A percentile compares a stretch with the other conserved stretches of the same genome.
phyloP scores from a whole-genome alignment of 1,284 basidiomycete genomes.

The Pterulicium gracile region DNA sequence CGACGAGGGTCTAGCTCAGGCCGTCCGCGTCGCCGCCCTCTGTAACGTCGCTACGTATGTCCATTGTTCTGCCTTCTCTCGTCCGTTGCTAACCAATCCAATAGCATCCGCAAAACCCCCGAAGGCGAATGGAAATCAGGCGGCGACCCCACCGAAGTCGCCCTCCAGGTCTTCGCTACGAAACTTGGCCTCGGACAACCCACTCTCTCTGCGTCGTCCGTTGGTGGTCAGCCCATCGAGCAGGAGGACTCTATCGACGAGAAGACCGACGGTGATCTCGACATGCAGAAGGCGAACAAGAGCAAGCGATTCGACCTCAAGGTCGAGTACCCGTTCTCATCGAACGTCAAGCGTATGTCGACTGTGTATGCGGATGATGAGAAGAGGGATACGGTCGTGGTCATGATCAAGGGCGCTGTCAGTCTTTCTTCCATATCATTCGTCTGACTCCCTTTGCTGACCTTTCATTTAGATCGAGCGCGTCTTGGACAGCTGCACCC shows the following conservation, averaged over 20 bases:
- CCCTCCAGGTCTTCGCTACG: slow-evolving; percentile 54
- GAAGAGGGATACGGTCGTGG: slow-evolving; percentile 14
- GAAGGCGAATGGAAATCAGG: slow-evolving; percentile 50
- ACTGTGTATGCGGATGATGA: slow-evolving; percentile 22
- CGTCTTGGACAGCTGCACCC: slow-evolving; percentile 38
- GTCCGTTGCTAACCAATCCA: not conserved
- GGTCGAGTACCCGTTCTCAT: slow-evolving; percentile 47
- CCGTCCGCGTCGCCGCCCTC: slow-evolving; percentile 20
- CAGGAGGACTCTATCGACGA: not conserved
- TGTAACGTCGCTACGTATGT: slow-evolving; percentile 27
- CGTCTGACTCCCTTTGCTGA: not conserved
- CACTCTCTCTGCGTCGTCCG: slow-evolving; percentile 14
- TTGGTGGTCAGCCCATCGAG: not conserved
- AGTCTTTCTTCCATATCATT: slow-evolving; percentile 7
- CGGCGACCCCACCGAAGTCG: slow-evolving; percentile 61
- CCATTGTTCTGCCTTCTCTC: not conserved
- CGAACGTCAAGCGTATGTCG: slow-evolving; percentile 53
- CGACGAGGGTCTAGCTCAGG: slow-evolving; percentile 16
- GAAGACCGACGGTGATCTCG: not conserved
- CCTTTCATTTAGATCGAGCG: slow-evolving; percentile 30
- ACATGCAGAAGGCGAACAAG: not conserved
- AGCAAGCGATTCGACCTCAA: slow-evolving; percentile 20
- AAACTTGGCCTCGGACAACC: slow-evolving; percentile 25
- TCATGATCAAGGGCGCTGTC: slow-evolving; percentile 52
- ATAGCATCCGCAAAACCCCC: slow-evolving; percentile 22